Base-by-base conservation (phyloP, 805 yeast genomes). In the Candida alai region DNA sequence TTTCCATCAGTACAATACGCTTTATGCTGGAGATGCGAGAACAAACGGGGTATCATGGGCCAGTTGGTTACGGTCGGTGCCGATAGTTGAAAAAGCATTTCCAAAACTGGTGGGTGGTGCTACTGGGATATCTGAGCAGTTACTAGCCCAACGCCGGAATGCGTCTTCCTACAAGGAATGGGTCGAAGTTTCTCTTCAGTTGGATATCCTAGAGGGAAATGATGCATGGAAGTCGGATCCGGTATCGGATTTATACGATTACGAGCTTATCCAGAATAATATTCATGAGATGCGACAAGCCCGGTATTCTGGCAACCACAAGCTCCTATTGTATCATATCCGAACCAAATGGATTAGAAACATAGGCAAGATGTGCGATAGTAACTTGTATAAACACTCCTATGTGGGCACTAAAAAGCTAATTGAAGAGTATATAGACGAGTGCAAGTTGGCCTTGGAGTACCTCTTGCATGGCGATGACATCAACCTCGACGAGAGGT, bases 321-420 rank as follows among this genome's bases (percentile, higher is more conserved):
- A 74, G 36, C 67, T 71, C 27, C 57, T 90, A 21, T 56, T 90
- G 10, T 87, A 84, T 47, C 61, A 85, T 10, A 78, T 93, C 3
- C 60, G 97, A 39, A 90, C 96, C 0, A 77, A 84, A 16, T 84
- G 96, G 84, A 73, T 76, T 2, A 67, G 98, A 42, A 85, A 88
- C 50, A 57, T 87, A 34, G 97, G 95, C 1, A 84, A 86, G 45
- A 84, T 88, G 68, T 94, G 95, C 1, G 83, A 88, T 54, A 74
- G 80, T 13, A 75, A 78, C 45, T 64, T 93, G 11, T 93, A 85
- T 56, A 64, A 81, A 27, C 85, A 84, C 52, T 76, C 89, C 3
- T 80, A 76, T 49, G 80, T 84, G 11, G 97, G 98, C 4, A 90
- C 97, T 0, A 90, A 90, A 52, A 52, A 58, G 20, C 64, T 89